Base-by-base conservation (phyloP, 805 yeast species). In the Candida golubevii region DNA sequence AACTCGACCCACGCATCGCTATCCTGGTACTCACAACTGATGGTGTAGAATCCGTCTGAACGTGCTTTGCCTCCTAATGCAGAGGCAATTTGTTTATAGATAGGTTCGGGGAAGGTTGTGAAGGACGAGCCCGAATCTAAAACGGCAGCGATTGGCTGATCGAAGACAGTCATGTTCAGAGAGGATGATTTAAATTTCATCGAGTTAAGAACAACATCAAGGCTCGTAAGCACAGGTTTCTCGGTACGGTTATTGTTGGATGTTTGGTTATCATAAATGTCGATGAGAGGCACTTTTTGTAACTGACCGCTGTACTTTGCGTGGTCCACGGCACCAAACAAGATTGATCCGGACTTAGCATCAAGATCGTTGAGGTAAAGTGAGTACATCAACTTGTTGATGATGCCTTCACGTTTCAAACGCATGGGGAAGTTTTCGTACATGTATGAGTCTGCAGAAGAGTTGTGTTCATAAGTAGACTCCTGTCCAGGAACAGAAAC, bases 401-500 rank as follows among this genome's bases (percentile, higher is more conserved):
- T 84, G 30, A 75, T 55, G 0, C 89, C 90, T 43, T 75, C 74
- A 30, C 66, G 57, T 40, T 73, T 80, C 69, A 88, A 62, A 46
- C 75, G 74, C 45, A 71, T 50, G 0, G 96, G 96, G 44, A 87
- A 64, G 61, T 88, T 87, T 42, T 75, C 71, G 62, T 87, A 87
- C 30, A 35, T 38, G 13, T 14, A 36, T 26, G 33, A 26, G 7
- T 26, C 37, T 2, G 47, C 45, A 26, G 47, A 38, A 30, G 13
- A 14, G 14, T 38, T 38, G 3, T 47, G 36, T 3, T 18, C 4
- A 30, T 54, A 61, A 0, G 90, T 83, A 4, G 78, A 69, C 62
- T 89, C 96, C 42, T 85, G 70, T 10, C 80, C 85, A 6, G 77
- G 65, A 40, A 84, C 69, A 8, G 91, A 91, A 49, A 86, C 78